Conservation (phyloP, 164 flowering plant genomes). For the Buxus sempervirens region DNA sequence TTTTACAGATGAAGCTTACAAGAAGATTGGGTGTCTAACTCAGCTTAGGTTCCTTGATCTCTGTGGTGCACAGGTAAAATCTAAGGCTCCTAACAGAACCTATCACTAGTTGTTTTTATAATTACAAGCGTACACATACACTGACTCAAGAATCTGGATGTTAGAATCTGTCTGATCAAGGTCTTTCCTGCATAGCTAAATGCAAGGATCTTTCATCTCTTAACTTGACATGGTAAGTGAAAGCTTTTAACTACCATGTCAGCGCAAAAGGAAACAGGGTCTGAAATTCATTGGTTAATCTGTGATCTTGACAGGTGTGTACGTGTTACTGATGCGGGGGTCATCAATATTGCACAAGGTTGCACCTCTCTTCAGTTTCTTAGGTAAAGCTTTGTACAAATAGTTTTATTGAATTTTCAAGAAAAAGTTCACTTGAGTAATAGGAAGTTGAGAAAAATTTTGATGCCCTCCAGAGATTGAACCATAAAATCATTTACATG, state of each 20-base stretch:
- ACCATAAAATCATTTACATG: background rate
- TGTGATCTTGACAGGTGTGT: conserved; percentile 57
- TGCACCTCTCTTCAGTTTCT: conserved; percentile 79
- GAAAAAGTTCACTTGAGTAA: background rate
- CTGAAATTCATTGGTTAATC: background rate
- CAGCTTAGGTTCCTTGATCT: conserved; percentile 69
- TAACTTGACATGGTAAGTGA: conserved; percentile 81
- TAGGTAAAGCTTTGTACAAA: conserved; percentile 44
- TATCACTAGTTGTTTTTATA: background rate
- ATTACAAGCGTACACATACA: background rate
- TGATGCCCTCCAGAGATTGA: background rate
- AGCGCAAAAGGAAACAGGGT: background rate
- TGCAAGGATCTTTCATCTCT: conserved; percentile 65
- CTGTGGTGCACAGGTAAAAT: conserved; percentile 90
- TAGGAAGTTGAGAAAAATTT: background rate
- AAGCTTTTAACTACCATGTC: background rate
- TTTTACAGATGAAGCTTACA: conserved; percentile 69
- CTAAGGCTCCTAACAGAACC: background rate
- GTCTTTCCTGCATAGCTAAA: conserved; percentile 65
- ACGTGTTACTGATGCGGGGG: conserved; percentile 70
- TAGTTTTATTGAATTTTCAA: background rate
- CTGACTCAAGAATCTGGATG: conserved; percentile 11
- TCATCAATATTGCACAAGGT: conserved; percentile 63
- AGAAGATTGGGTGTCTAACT: conserved; percentile 48
- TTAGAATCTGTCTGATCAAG: conserved; percentile 87